A percentile compares a stretch with the other conserved stretches of the same genome.
These are phyloP conservation scores for Cladobotryum protrusum DNA, from an alignment of 2,329 filamentous ascomycete genomes.

Conservation along the genomic window DNA sequence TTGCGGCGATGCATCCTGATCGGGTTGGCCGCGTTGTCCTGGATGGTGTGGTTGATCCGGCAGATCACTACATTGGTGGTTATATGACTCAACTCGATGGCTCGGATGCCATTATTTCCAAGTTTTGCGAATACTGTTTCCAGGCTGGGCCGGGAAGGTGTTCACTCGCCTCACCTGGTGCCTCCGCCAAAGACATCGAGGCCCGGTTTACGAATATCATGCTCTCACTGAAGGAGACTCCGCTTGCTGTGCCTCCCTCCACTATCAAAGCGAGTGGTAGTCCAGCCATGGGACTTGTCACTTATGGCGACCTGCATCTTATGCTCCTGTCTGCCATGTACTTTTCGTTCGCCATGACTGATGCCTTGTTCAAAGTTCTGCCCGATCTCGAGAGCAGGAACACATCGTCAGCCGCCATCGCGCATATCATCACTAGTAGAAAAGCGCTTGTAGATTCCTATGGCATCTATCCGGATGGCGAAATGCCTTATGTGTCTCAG, in stretches of 20 bases:
- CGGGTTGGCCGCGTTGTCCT: slow-evolving; percentile 17
- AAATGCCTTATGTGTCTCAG: not conserved
- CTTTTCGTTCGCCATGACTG: slow-evolving; percentile 9
- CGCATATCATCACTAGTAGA: not conserved
- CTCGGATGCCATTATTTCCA: slow-evolving; percentile 18
- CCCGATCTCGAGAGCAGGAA: slow-evolving; percentile 7
- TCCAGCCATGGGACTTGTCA: slow-evolving; percentile 10
- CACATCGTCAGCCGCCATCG: slow-evolving; percentile 3
- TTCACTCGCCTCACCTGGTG: not conserved
- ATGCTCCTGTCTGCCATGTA: slow-evolving; percentile 9
- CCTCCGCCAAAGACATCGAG: not conserved
- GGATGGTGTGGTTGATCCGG: slow-evolving; percentile 20
- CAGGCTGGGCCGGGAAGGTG: not conserved
- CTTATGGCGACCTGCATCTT: slow-evolving; percentile 12
- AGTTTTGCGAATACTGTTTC: slow-evolving; percentile 14
- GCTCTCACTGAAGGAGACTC: not conserved
- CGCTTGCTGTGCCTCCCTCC: not conserved
- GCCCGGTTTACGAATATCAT: not conserved
- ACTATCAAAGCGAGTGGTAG: not conserved
- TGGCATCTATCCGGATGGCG: slow-evolving; percentile 1
- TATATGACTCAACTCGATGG: slow-evolving; percentile 20
- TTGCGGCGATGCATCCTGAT: slow-evolving; percentile 25
- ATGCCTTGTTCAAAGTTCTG: slow-evolving; percentile 9
- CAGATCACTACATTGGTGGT: slow-evolving; percentile 17
- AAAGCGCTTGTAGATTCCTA: not conserved